These are phyloP conservation scores for Talaromyces borbonicus DNA, from an alignment of 495 filamentous ascomycete genomes.

Conservation along the genomic window DNA sequence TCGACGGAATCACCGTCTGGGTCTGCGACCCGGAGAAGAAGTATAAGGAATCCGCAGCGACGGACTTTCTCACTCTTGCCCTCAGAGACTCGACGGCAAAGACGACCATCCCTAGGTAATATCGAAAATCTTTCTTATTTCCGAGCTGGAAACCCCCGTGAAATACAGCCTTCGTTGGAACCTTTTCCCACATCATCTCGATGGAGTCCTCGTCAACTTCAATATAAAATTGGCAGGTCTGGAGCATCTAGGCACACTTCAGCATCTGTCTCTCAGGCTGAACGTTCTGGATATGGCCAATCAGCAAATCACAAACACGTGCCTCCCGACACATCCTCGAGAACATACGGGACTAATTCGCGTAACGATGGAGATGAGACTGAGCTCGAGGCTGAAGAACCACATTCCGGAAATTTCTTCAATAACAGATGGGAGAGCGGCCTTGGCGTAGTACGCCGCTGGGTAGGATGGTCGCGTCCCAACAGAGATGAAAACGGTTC, in stretches of 20 bases:
- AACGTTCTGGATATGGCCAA: not conserved
- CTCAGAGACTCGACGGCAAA: not conserved
- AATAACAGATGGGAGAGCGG: not conserved
- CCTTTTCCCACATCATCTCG: not conserved
- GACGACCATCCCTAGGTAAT: not conserved
- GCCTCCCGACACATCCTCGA: not conserved
- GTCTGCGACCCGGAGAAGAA: not conserved
- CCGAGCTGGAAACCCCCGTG: not conserved
- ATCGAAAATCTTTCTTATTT: not conserved
- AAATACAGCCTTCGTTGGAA: not conserved
- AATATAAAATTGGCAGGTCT: not conserved
- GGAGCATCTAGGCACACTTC: not conserved
- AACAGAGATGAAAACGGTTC: not conserved
- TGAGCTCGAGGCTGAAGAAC: not conserved
- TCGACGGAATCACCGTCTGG: not conserved
- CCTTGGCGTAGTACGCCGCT: constrained; percentile 2
- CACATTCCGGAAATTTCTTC: not conserved
- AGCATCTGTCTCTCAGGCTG: not conserved
- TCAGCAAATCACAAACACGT: not conserved
- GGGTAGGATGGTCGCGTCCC: not conserved
- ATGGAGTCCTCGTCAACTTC: constrained; percentile 1
- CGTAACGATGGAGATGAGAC: not conserved
- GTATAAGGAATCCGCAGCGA: not conserved
- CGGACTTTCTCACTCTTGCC: constrained; percentile 4
- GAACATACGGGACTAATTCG: constrained; percentile 2